Evolutionary conservation across 176 grass and related monocot genomes (phyloP).

Genomic region (Carex scoparia): DNA sequence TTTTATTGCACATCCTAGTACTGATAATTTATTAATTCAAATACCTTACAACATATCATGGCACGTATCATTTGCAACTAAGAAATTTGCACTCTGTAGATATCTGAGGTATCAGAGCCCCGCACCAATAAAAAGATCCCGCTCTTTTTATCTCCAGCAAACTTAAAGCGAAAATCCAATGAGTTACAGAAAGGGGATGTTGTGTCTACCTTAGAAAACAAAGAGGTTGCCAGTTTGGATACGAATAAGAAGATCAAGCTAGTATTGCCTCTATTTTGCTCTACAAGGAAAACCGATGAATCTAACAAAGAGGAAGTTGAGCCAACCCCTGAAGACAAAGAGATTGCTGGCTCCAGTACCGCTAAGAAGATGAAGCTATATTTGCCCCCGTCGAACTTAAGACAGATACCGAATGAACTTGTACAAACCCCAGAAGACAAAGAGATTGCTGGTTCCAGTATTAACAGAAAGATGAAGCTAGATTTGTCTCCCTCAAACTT

Average conservation of each 20-base stretch:
- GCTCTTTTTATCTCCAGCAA: neutral
- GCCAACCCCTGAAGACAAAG: neutral
- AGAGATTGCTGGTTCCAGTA: neutral
- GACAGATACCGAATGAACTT: neutral
- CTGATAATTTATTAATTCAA: neutral
- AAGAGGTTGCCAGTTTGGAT: neutral
- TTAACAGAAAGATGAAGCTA: neutral
- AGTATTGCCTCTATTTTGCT: neutral
- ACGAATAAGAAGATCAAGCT: neutral
- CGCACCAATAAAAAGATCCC: neutral
- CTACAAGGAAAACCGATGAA: neutral
- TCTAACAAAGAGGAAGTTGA: neutral
- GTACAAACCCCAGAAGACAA: neutral
- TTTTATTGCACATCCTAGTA: neutral
- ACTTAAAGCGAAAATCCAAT: neutral
- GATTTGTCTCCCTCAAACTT: neutral
- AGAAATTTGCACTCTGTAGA: neutral
- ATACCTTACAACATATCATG: neutral
- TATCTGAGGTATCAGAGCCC: neutral
- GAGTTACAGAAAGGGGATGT: neutral
- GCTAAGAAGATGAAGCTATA: neutral
- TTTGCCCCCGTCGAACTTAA: neutral
- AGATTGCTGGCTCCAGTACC: neutral
- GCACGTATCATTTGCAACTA: neutral
- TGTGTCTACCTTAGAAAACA: neutral